phyloP scores from a whole-genome alignment of 2,329 filamentous ascomycete genomes.

The Ascocoryne sarcoides region DNA sequence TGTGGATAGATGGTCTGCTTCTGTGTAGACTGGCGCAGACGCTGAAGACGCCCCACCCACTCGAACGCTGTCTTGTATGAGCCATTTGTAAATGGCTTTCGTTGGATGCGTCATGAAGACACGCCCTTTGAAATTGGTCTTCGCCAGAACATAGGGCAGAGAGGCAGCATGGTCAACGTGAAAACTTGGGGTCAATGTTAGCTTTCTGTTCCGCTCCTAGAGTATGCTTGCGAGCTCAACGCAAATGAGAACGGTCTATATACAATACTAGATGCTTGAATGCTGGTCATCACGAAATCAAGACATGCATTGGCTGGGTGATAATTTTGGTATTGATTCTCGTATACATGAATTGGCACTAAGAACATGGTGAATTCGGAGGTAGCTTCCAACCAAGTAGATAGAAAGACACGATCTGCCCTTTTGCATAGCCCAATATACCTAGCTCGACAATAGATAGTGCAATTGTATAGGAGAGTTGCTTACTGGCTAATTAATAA shows the following conservation, averaged over 20 bases:
- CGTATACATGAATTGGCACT: constrained; percentile 26
- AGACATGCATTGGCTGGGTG: constrained; percentile 26
- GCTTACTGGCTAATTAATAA: constrained; percentile 99
- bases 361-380: no score
- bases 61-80: constrained; percentile 92
- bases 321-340: constrained; percentile 38
- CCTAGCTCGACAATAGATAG: neutral
- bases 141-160: constrained; percentile 92
- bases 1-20: constrained; percentile 89
- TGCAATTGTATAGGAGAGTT: constrained; percentile 10
- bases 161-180: constrained; percentile 98
- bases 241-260: constrained; percentile 24
- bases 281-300: constrained; percentile 27
- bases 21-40: constrained; percentile 79
- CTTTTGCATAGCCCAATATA: neutral
- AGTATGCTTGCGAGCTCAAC: no score
- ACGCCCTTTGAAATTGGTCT: constrained; percentile 93
- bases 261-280: constrained; percentile 19
- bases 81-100: constrained; percentile 99
- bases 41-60: constrained; percentile 64
- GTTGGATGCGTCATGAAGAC: constrained; percentile 99
- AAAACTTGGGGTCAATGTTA: constrained; percentile 54
- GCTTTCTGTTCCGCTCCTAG: neutral
- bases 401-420: no score
- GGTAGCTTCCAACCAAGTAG: no score